phyloP scores from a whole-genome alignment of 2,329 filamentous ascomycete species.

The Cladophialophora yegresii region DNA sequence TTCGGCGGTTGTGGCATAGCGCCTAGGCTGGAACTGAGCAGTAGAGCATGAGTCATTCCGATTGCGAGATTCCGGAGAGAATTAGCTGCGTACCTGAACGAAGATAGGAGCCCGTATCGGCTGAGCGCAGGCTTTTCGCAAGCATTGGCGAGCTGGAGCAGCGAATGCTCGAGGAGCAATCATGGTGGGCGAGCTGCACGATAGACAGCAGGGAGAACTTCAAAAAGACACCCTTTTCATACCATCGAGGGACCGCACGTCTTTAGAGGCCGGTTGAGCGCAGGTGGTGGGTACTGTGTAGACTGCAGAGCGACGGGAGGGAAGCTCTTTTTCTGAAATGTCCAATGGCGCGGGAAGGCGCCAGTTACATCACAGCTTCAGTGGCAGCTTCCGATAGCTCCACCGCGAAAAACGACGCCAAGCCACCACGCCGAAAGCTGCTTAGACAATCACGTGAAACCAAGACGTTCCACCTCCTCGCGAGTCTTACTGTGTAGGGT shows the following conservation, averaged over 20 bases:
- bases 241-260: conserved; percentile 23
- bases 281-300: neutral
- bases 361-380: conserved; percentile 27
- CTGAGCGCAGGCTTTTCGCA: conserved; percentile 62
- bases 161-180: conserved; percentile 77
- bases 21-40: conserved; percentile 57
- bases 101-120: conserved; percentile 52
- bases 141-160: conserved; percentile 75
- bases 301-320: conserved; percentile 9
- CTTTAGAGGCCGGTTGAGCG: neutral
- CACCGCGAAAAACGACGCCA: neutral
- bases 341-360: conserved; percentile 21
- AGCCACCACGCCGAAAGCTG: neutral
- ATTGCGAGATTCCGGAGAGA: conserved; percentile 20
- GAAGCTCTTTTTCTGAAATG: conserved; percentile 23
- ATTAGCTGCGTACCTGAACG: conserved; percentile 57
- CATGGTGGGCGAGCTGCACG: conserved; percentile 60
- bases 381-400: neutral
- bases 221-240: conserved; percentile 35
- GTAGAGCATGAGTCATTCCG: conserved; percentile 21
- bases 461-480: conserved; percentile 2
- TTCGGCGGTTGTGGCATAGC: conserved; percentile 54
- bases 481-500: neutral
- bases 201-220: conserved; percentile 33
- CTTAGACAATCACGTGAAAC: neutral